A percentile compares a stretch with the other conserved stretches of the same genome.
phyloP scores from a whole-genome alignment of 2,329 filamentous ascomycete genomes.

The Coniochaeta ligniaria region DNA sequence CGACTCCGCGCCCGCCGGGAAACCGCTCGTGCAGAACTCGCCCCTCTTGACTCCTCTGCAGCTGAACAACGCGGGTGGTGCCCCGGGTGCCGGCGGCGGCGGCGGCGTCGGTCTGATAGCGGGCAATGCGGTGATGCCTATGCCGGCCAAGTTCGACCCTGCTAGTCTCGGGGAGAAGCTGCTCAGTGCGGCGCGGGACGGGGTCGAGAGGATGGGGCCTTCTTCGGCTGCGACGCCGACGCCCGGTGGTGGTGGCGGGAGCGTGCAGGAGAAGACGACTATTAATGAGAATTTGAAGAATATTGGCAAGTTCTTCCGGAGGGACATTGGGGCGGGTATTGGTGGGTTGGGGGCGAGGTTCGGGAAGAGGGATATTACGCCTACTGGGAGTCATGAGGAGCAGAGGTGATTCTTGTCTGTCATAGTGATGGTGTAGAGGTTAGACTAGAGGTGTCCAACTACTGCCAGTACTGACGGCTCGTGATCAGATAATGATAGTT shows the following conservation, averaged over 20 bases:
- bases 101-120: conserved; percentile 28
- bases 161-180: conserved; percentile 78
- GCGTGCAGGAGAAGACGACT: conserved; percentile 39
- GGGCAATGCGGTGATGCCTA: conserved; percentile 26
- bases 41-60: conserved; percentile 65
- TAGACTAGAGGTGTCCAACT: neutral
- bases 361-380: conserved; percentile 49
- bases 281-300: conserved; percentile 93
- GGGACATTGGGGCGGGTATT: conserved; percentile 81
- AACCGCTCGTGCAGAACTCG: conserved; percentile 62
- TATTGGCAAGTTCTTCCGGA: conserved; percentile 91
- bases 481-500: too few relatives aligned
- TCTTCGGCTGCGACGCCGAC: conserved; percentile 27
- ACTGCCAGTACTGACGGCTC: neutral
- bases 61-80: conserved; percentile 22
- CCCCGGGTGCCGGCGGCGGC: conserved; percentile 22
- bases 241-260: conserved; percentile 21
- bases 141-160: conserved; percentile 66
- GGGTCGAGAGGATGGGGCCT: conserved; percentile 69
- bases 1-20: conserved; percentile 57
- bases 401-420: conserved; percentile 2
- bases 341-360: conserved; percentile 69
- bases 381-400: conserved; percentile 18
- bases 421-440: neutral
- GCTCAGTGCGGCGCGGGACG: conserved; percentile 80